Base-by-base conservation (phyloP, 2,329 filamentous ascomycete genomes). In the Aureobasidium sp. region DNA sequence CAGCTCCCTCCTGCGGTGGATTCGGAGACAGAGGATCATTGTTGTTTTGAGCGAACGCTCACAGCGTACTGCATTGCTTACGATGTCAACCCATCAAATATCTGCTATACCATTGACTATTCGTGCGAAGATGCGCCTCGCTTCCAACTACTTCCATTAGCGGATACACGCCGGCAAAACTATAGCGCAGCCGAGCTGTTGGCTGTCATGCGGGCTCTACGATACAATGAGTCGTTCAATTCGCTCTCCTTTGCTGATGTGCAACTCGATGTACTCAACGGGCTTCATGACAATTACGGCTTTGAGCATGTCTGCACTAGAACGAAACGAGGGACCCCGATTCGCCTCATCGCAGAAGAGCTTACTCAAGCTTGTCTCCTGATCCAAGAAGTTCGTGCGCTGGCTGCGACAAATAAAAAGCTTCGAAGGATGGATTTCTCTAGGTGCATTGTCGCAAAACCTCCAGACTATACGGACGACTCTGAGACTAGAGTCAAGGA, bases 21-120 rank as follows among this genome's bases (percentile, higher is more conserved):
- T 32, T 70, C 80, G 2, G 79, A 82, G 47, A 80, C 83, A 60
- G 86, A 88, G 63, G 84, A 86, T 63, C 80, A 82, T 58, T 76
- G 76, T 62, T 82, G 78, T 67, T 83, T 90, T 68, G 85, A 89
- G 66, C 79, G 86, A 37, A 89, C 87, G 1, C 72, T 90, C 36
- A 83, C 83, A 52, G 87, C 86, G 37, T 89, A 89, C 69, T 89
- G 86, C 69, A 79, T 87, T 46, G 86, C 85, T 23, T 90, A 89
- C 70, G 82, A 84, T 63, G 77, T 88, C 26, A 85, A 88, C 67
- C 84, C 87, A 3, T 82, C 82, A 13, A 87, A 86, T 61, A 86
- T 90, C 53, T 80, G 82, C 58, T 88, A 88, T 68, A 79, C 79
- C 6, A 81, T 87, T 62, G 80, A 85, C 67, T 79, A 81, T 67